Percentiles rank a stretch among this genome's conserved stretches.
phyloP scores from a whole-genome alignment of 257 asterid genomes.

The Solanum bulbocastanum region DNA sequence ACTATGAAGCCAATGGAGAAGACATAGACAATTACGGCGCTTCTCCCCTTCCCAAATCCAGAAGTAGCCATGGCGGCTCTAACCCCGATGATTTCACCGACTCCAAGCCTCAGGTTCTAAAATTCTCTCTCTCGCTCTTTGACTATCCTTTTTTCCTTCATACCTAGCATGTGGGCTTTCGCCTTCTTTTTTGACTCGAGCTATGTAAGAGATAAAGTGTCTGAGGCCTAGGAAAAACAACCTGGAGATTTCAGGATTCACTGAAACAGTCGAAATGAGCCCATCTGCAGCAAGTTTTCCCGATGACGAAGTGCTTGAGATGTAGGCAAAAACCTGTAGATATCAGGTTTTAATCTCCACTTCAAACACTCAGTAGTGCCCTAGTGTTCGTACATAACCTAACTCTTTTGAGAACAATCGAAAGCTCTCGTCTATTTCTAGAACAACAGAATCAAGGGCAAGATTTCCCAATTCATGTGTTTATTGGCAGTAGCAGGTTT shows the following conservation, averaged over 20 bases:
- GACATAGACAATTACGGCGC: conserved; percentile 20
- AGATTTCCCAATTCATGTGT: background rate
- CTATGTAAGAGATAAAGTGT: background rate
- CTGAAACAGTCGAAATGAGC: background rate
- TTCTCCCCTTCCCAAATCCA: conserved; percentile 21
- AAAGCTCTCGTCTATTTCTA: background rate
- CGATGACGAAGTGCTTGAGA: background rate
- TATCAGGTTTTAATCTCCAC: background rate
- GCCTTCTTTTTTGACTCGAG: background rate
- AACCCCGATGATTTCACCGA: conserved; percentile 21
- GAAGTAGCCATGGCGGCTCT: conserved; percentile 11
- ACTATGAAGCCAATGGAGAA: conserved; percentile 32
- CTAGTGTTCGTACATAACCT: background rate
- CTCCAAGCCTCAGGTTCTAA: conserved; percentile 31
- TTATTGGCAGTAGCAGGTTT: background rate
- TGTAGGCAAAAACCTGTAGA: background rate
- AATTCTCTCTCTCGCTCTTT: background rate
- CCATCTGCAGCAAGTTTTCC: background rate
- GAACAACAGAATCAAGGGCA: background rate
- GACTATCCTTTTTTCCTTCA: background rate
- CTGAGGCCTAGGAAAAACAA: background rate
- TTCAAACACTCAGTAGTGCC: background rate
- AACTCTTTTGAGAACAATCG: background rate
- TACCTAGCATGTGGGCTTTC: background rate
- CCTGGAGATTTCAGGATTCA: background rate